phyloP scores from a whole-genome alignment of 2,329 filamentous ascomycete genomes.

The Herpomyces periplanetae region DNA sequence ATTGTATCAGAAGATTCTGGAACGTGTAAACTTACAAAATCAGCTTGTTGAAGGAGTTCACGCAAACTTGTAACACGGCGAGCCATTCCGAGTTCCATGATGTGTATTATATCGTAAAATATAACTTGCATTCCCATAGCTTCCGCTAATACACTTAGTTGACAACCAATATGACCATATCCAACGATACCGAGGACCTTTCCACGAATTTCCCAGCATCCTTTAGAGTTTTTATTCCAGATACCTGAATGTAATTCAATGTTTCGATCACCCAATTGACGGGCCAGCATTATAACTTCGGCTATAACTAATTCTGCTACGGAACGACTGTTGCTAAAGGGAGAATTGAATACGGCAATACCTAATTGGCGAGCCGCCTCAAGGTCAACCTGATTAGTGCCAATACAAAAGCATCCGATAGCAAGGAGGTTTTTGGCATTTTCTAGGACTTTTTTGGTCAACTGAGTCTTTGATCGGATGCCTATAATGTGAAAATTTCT shows the following conservation, averaged over 20 bases:
- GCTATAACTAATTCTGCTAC: constrained; percentile 83
- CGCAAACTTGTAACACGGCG: constrained; percentile 42
- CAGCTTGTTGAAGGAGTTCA: constrained; percentile 31
- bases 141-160: constrained; percentile 75
- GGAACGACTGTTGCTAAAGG: constrained; percentile 85
- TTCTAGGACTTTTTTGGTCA: constrained; percentile 42
- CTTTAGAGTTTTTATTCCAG: constrained; percentile 91
- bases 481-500: constrained; percentile 90
- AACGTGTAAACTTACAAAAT: constrained; percentile 82
- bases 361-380: constrained; percentile 43
- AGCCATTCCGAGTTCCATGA: constrained; percentile 73
- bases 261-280: constrained; percentile 68
- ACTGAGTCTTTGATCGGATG: constrained; percentile 87
- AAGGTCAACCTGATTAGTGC: constrained; percentile 75
- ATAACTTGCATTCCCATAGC: constrained; percentile 94
- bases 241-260: constrained; percentile 70
- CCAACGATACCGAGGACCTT: constrained; percentile 90
- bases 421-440: constrained; percentile 83
- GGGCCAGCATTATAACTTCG: constrained; percentile 63
- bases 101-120: constrained; percentile 72
- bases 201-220: constrained; percentile 90
- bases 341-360: constrained; percentile 94
- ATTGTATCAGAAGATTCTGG: constrained; percentile 71
- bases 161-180: constrained; percentile 85
- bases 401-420: constrained; percentile 93